Base-by-base conservation (phyloP, 352 stramenopile species). In the Phytophthora sp. region DNA sequence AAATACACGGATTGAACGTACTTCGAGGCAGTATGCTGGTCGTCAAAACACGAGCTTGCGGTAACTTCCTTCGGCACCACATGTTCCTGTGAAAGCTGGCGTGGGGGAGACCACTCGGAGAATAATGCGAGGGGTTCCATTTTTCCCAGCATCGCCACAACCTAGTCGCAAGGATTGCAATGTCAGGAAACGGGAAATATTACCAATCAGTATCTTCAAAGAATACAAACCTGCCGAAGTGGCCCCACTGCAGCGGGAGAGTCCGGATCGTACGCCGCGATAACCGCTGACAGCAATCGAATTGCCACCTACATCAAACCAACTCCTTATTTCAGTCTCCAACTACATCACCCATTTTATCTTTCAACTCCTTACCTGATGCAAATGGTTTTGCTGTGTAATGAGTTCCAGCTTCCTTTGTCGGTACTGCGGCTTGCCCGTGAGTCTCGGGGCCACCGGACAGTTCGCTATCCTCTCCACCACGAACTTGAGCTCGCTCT, bases 401-500 rank as follows among this genome's bases (percentile, higher is more conserved):
- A 90, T 44, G 9, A 80, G 30, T 18, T 87, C 67, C 10, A 85
- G 41, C 9, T 72, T 62, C 9, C 84, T 76, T 17, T 75, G 68
- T 43, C 84, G 77, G 51, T 95, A 96, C 62, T 87, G 85, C 32
- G 76, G 75, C 6, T 74, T 86, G 7, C 82, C 81, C 7, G 75
- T 76, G 13, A 96, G 73, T 15, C 38, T 67, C 1, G 65, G 41
- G 4, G 85, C 76, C 11, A 90, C 15, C 6, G 88, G 87, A 57
- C 88, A 96, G 38, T 82, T 77, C 7, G 78, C 74, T 31, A 96
- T 90, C 17, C 88, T 81, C 27, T 96, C 87, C 28, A 82, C 69
- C 11, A 93, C 80, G 68, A 96, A 96, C 55, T 93, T 91, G 20
- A 96, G 74, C 55, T 96, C 88, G 59, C 87, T 94, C 69, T 91